Base-by-base conservation (phyloP, 2,329 filamentous ascomycete species). In the Mollisia scopiformis region DNA sequence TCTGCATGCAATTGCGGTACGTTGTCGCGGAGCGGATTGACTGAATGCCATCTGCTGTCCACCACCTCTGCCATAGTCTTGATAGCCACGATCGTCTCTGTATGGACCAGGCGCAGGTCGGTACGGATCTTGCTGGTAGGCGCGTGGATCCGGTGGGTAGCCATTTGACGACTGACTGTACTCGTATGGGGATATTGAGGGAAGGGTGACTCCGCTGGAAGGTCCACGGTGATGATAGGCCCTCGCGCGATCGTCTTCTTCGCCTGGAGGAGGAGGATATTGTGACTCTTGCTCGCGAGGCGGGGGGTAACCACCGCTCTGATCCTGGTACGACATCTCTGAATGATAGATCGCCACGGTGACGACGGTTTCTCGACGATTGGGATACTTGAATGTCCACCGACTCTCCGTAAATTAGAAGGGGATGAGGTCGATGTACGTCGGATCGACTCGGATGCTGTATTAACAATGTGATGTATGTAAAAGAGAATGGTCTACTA, bases 1-100 rank as follows among this genome's bases (percentile, higher is more conserved):
- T 60, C 82, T 79, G 69, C 84, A 86, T 50, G 84, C 84, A 71
- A 86, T 86, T 57, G 84, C 84, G 55, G 84, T 86, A 64, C 84
- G 77, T 72, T 86, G 84, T 59, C 84, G 79, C 16, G 84, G 84
- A n/a, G 83, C 83, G 33, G 81, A 80, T 69, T 81, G 79, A 46
- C 63, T 72, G 55, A 72, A 74, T 19, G 68, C 58, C 68, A 73
- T 75, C 31, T 71, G 69, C 57, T 70, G 68, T 49, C 54, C 60
- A 41, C 49, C 64, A 25, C 65, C 66, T 62, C 70, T 62, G 14
- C 58, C 62, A 59, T 72, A 71, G 46, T 71, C 68, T 46, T 65
- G 62, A 56, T 71, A 72, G 11, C n/a, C 61, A 55, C 70, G 61
- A 8, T 68, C 66, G 53, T 72, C 68, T 61, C 68, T 64, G 50